Base-by-base conservation (phyloP, 1,284 basidiomycete genomes). In the Porogramme epimiltina region DNA sequence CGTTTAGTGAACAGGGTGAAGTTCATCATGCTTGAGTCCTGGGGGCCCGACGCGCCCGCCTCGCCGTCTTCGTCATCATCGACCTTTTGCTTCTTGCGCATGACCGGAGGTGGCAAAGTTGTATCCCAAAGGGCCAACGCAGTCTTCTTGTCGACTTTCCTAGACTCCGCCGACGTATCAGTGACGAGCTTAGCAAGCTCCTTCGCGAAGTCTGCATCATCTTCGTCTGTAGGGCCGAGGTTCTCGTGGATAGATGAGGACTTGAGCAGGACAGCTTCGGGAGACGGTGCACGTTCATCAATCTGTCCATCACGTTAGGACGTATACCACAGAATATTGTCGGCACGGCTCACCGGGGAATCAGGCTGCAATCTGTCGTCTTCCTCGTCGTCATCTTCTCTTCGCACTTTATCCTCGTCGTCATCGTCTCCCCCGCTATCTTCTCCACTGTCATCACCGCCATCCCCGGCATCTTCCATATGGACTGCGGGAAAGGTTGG, bases 111-210 rank as follows among this genome's bases (percentile, higher is more conserved):
- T 60, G 91, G 70, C 18, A 93, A 84, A n/a, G 90, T 83, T 40
- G 89, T 86, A 65, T 95, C 93, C 85, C 92, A 93, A 48, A 93
- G 78, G 1, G 88, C 87, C 22, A 87, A 77, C 0, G 90, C 90
- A 0, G 88, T 86, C 70, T 89, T 92, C 70, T 87, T 88, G 66
- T 93, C 89, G 19, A 93, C 83, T 62, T 90, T 92, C 51, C 91
- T 75, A n/a, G 87, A 79, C 64, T 95, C 85, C 10, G 85, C 79
- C 37, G 91, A 90, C 6, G 82, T 89, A 61, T 96, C 93, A 0
- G 90, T 91, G 42, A 97, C 86, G 77, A 99, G 89, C 73, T 93
- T 96, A 1, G 96, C 94, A 23, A 99, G 82, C 68, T 99, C 97
- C 66, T 94, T 93, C 10, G 87, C 92, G 65, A 99, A 98, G 40